phyloP scores from a whole-genome alignment of 345 rosid species.

The Rhodamnia rubescens region DNA sequence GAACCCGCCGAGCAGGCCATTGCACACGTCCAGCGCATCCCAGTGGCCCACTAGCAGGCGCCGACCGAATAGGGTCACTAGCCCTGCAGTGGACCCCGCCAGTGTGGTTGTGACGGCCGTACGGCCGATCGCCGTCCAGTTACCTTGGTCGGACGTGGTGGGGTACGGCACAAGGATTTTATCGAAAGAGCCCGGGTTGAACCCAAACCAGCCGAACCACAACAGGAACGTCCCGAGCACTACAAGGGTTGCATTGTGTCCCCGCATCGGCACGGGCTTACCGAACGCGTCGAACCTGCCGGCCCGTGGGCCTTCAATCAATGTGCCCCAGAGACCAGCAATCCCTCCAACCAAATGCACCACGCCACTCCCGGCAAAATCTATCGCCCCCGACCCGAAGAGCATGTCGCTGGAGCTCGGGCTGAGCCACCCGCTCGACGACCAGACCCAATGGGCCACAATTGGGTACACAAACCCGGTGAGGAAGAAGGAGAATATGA shows the following conservation, averaged over 20 bases:
- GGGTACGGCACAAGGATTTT: conserved; percentile 46
- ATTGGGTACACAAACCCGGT: conserved; percentile 51
- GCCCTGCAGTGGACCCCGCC: conserved; percentile 41
- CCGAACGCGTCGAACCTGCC: conserved; percentile 55
- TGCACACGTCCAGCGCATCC: conserved; percentile 58
- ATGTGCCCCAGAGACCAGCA: conserved; percentile 49
- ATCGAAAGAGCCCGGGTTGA: conserved; percentile 45
- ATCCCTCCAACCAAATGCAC: conserved; percentile 46
- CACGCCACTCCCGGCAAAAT: conserved; percentile 54
- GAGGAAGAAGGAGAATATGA: conserved; percentile 53
- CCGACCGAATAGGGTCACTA: conserved; percentile 41
- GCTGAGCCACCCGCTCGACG: conserved; percentile 51
- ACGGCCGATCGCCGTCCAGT: conserved; percentile 43
- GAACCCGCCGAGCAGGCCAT: conserved; percentile 47
- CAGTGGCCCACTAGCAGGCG: conserved; percentile 42
- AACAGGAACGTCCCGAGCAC: conserved; percentile 47
- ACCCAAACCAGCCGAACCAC: conserved; percentile 69
- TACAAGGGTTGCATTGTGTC: conserved; percentile 48
- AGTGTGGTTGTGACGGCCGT: conserved; percentile 42
- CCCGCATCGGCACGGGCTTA: conserved; percentile 36
- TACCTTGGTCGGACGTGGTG: conserved; percentile 31
- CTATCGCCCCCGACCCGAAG: conserved; percentile 57
- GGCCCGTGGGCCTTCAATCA: conserved; percentile 46
- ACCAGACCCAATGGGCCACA: conserved; percentile 62
- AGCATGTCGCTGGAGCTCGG: conserved; percentile 20